Evolutionary conservation across 208 protist genomes (phyloP).

Genomic region (Trypanosoma conorhini): DNA sequence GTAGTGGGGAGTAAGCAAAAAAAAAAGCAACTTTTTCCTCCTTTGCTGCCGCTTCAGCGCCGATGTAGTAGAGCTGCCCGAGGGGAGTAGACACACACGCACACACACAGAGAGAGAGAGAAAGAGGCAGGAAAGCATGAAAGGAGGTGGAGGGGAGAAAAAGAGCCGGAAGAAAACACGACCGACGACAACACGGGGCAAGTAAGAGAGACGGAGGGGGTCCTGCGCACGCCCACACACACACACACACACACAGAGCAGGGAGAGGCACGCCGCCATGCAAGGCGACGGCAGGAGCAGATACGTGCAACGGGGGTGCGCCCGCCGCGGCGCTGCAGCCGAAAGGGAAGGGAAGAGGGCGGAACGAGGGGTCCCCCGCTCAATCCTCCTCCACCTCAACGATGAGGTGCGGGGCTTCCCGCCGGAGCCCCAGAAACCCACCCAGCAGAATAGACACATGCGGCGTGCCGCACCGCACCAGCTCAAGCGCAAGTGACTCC

Average conservation of each 20-base stretch:
- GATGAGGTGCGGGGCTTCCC: slow-evolving; percentile 44
- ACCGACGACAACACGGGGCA: no score
- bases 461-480: slow-evolving; percentile 52
- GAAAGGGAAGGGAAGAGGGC: neutral
- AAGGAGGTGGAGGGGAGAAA: neutral
- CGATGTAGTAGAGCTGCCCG: neutral
- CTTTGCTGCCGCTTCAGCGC: neutral
- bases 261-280: no score
- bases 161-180: neutral
- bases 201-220: no score
- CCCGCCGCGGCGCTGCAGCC: neutral
- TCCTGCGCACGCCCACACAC: neutral
- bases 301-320: no score
- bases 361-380: neutral
- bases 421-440: slow-evolving; percentile 42
- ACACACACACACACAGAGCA: neutral
- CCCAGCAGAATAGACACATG: slow-evolving; percentile 67
- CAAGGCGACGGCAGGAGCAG: no score
- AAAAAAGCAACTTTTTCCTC: neutral
- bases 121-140: neutral
- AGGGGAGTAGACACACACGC: neutral
- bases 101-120: neutral
- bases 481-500: slow-evolving; percentile 46
- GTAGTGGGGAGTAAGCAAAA: neutral
- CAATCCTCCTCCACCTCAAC: slow-evolving; percentile 14